Conservation (phyloP, 257 asterid species). For the Primulina tabacum region DNA sequence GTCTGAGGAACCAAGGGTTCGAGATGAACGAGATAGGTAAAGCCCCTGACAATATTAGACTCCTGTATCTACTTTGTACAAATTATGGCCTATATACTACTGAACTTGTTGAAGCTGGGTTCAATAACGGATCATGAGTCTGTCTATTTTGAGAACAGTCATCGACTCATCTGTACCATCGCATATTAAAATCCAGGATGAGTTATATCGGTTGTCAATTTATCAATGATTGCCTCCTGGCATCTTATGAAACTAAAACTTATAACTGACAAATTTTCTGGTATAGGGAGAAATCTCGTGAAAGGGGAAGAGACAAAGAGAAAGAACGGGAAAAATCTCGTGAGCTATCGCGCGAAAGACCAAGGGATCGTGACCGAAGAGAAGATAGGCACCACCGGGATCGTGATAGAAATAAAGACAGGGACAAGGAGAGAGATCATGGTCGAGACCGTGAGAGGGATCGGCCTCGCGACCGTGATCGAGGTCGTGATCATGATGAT, state of each 20-base stretch:
- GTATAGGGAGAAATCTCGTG: conserved; percentile 90
- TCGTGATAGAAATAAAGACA: conserved; percentile 69
- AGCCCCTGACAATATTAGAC: background rate
- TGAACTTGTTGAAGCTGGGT: background rate
- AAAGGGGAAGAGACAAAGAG: conserved; percentile 66
- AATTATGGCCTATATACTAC: background rate
- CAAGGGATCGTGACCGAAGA: conserved; percentile 80
- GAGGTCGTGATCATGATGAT: conserved; percentile 45
- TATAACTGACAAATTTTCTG: conserved; percentile 30
- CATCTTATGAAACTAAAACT: background rate
- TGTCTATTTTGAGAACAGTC: background rate
- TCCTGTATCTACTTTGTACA: background rate
- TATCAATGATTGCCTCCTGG: background rate
- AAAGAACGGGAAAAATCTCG: conserved; percentile 66
- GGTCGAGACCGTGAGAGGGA: conserved; percentile 34
- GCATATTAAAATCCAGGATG: background rate
- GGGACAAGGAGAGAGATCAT: conserved; percentile 57
- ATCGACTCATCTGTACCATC: background rate
- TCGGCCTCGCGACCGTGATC: conserved; percentile 18
- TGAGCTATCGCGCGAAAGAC: conserved; percentile 73
- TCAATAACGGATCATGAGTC: background rate
- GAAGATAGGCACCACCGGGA: conserved; percentile 89
- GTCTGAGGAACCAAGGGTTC: conserved; percentile 87
- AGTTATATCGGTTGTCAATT: background rate
- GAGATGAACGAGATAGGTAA: conserved; percentile 40